A percentile compares a stretch with the other conserved stretches of the same genome.
Conservation (phyloP, 1,284 basidiomycete species). For the Cryptococcus wingfieldii region DNA sequence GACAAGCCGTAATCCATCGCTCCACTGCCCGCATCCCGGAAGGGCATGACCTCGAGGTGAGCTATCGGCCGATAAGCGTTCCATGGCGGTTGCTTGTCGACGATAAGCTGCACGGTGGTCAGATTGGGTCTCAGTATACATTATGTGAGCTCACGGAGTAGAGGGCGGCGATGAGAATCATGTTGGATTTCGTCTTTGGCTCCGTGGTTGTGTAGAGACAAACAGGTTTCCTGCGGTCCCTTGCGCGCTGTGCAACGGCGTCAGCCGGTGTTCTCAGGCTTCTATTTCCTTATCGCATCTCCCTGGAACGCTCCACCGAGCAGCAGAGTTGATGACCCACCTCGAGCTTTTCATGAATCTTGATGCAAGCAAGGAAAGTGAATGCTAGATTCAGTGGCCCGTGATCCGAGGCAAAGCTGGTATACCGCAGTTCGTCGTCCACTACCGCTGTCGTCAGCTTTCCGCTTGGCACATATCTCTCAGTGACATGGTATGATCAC, state of each 20-base stretch:
- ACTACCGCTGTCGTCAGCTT: slow-evolving; percentile 18
- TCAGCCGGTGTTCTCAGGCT: not conserved
- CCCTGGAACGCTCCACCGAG: not conserved
- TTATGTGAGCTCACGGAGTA: slow-evolving; percentile 53
- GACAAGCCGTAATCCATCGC: slow-evolving; percentile 87
- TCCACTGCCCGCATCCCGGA: slow-evolving; percentile 92
- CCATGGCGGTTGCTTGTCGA: slow-evolving; percentile 85
- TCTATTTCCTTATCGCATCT: not conserved
- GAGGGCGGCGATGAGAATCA: slow-evolving; percentile 83
- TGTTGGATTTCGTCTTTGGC: slow-evolving; percentile 84
- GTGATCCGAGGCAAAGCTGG: slow-evolving; percentile 92
- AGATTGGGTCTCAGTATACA: slow-evolving; percentile 3
- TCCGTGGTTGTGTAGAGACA: slow-evolving; percentile 86
- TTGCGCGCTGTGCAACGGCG: slow-evolving; percentile 45
- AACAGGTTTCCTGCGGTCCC: slow-evolving; percentile 57
- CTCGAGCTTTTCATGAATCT: slow-evolving; percentile 81
- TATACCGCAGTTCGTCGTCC: slow-evolving; percentile 82
- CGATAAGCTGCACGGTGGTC: slow-evolving; percentile 68
- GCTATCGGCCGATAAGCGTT: slow-evolving; percentile 91
- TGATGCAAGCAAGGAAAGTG: slow-evolving; percentile 90
- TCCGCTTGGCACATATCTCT: not conserved
- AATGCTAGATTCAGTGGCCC: slow-evolving; percentile 89
- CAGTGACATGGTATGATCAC: not conserved
- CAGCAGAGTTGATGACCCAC: slow-evolving; percentile 51
- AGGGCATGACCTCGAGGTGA: slow-evolving; percentile 86